phyloP scores from a whole-genome alignment of 2,329 filamentous ascomycete species.

The Trichoderma cornu-damae region DNA sequence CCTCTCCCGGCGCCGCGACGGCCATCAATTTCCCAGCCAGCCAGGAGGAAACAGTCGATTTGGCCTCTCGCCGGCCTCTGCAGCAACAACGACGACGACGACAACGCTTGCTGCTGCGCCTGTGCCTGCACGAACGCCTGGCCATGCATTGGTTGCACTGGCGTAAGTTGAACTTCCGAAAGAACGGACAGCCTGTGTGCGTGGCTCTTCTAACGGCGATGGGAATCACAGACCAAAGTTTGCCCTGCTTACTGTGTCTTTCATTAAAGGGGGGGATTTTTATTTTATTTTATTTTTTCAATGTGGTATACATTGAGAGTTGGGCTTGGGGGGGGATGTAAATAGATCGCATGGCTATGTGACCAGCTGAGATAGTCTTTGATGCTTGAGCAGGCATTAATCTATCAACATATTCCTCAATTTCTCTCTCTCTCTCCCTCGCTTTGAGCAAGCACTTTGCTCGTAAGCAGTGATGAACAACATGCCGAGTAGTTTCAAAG shows the following conservation, averaged over 20 bases:
- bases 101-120: background rate
- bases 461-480: too few relatives aligned
- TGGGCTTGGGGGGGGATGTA: background rate
- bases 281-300: too few relatives aligned
- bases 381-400: background rate
- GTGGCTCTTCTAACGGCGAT: background rate
- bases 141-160: background rate
- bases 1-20: background rate
- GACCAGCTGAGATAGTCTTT: too few relatives aligned
- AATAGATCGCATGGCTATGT: background rate
- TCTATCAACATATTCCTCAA: background rate
- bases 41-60: background rate
- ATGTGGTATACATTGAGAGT: background rate
- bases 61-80: background rate
- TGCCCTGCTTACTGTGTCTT: background rate
- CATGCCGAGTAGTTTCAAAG: background rate
- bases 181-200: background rate
- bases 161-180: background rate
- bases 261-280: background rate
- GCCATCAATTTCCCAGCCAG: background rate
- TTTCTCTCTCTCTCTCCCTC: too few relatives aligned
- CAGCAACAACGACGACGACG: background rate
- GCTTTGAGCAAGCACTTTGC: too few relatives aligned
- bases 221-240: background rate
- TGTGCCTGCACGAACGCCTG: background rate